A percentile compares a stretch with the other conserved stretches of the same genome.
Conservation (phyloP, 768 basidiomycete genomes). For the Asterophora parasitica region DNA sequence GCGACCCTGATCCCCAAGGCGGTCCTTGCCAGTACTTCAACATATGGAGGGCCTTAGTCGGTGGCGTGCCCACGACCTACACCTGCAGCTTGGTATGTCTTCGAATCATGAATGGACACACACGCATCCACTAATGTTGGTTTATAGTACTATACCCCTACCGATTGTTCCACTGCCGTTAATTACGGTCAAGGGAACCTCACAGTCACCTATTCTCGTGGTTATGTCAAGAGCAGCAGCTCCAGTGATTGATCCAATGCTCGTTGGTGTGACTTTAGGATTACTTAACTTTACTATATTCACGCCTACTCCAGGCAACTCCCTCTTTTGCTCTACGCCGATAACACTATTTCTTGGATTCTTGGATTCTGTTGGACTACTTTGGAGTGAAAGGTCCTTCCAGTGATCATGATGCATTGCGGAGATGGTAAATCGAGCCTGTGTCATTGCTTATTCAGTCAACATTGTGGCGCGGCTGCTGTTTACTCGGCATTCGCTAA, state of each 20-base stretch:
- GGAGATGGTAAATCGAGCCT: no score
- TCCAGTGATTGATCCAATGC: conserved; percentile 13
- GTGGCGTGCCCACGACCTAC: conserved; percentile 39
- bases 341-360: background rate
- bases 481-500: background rate
- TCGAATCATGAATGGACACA: background rate
- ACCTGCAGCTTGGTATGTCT: conserved; percentile 41
- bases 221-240: conserved; percentile 34
- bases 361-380: no score
- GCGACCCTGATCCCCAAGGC: conserved; percentile 35
- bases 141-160: conserved; percentile 35
- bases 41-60: conserved; percentile 45
- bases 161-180: conserved; percentile 40
- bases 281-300: no score
- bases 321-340: no score
- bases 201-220: conserved; percentile 40
- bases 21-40: conserved; percentile 46
- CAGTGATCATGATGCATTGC: no score
- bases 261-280: no score
- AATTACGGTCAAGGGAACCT: conserved; percentile 41
- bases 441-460: no score
- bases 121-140: background rate
- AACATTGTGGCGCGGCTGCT: background rate
- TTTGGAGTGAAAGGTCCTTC: no score
- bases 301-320: no score